phyloP scores from a whole-genome alignment of 805 yeast species.

The Teunomyces lycoperdinae region DNA sequence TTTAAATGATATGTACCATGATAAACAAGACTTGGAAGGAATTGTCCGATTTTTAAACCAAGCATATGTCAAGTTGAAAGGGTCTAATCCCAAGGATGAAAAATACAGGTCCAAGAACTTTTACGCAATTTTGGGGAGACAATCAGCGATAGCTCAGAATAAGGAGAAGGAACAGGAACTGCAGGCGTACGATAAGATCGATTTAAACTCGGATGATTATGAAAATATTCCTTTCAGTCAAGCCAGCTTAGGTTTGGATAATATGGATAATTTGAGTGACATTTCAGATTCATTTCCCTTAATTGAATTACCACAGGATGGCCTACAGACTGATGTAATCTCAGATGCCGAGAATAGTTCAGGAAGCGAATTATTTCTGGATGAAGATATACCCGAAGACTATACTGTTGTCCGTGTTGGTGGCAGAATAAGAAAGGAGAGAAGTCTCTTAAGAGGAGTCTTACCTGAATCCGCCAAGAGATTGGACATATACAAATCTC shows the following conservation, averaged over 20 bases:
- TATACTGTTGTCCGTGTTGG: slow-evolving; percentile 16
- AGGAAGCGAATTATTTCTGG: slow-evolving; percentile 3
- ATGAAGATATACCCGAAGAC: slow-evolving; percentile 8
- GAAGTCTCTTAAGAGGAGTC: slow-evolving; percentile 31
- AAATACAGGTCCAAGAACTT: slow-evolving; percentile 37
- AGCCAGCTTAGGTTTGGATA: not conserved
- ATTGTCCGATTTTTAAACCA: slow-evolving; percentile 36
- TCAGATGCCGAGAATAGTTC: not conserved
- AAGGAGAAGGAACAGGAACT: slow-evolving; percentile 9
- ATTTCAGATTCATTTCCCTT: not conserved
- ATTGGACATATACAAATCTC: slow-evolving; percentile 21
- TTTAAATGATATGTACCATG: slow-evolving; percentile 38
- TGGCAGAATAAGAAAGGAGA: slow-evolving; percentile 22
- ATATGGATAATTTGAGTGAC: not conserved
- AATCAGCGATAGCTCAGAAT: slow-evolving; percentile 8
- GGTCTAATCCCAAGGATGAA: slow-evolving; percentile 36
- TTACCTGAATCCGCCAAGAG: slow-evolving; percentile 41
- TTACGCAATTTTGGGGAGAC: slow-evolving; percentile 34
- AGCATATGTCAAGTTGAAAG: slow-evolving; percentile 28
- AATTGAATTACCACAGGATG: not conserved
- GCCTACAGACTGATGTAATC: not conserved
- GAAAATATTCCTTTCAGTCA: not conserved
- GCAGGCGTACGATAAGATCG: slow-evolving; percentile 1
- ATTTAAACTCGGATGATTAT: not conserved
- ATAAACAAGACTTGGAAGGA: slow-evolving; percentile 28